These are phyloP conservation scores for Puccinia triticina DNA, from an alignment of 1,284 basidiomycete genomes.

Conservation along the genomic window DNA sequence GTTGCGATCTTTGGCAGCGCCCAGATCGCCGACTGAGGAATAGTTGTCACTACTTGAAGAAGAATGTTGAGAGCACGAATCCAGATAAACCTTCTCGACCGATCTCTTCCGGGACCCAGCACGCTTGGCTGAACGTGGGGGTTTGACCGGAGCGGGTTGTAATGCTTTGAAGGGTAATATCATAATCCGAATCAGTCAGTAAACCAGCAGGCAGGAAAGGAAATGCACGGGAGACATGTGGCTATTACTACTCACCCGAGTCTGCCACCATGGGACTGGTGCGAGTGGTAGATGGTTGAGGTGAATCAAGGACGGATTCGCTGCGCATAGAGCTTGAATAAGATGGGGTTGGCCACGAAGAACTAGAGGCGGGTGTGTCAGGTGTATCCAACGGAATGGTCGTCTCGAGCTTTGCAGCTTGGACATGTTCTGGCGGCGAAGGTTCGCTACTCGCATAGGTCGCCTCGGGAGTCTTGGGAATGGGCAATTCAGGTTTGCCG, in stretches of 20 bases:
- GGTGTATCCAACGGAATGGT: not conserved
- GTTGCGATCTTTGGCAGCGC: not conserved
- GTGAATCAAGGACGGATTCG: not conserved
- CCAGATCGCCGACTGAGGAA: not conserved
- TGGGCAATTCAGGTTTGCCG: not conserved
- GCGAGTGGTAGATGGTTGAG: not conserved
- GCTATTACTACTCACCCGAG: conserved; percentile 32
- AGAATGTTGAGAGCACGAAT: conserved; percentile 38
- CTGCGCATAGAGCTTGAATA: not conserved
- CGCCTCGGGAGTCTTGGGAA: not conserved
- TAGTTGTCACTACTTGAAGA: conserved; percentile 37
- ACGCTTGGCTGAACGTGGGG: not conserved
- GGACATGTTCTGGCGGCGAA: not conserved
- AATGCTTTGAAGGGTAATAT: not conserved
- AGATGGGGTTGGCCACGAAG: not conserved
- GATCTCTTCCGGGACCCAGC: conserved; percentile 18
- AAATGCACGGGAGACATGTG: not conserved
- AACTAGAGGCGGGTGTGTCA: not conserved
- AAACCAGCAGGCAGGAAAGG: not conserved
- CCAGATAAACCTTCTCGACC: conserved; percentile 44
- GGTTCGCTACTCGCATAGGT: conserved; percentile 4
- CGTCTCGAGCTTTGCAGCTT: conserved; percentile 6
- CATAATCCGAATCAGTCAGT: not conserved
- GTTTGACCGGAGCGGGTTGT: not conserved
- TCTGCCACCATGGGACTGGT: conserved; percentile 5